Evolutionary conservation across 169 alveolate genomes (phyloP).

Genomic region (Plasmodium vinckei): DNA sequence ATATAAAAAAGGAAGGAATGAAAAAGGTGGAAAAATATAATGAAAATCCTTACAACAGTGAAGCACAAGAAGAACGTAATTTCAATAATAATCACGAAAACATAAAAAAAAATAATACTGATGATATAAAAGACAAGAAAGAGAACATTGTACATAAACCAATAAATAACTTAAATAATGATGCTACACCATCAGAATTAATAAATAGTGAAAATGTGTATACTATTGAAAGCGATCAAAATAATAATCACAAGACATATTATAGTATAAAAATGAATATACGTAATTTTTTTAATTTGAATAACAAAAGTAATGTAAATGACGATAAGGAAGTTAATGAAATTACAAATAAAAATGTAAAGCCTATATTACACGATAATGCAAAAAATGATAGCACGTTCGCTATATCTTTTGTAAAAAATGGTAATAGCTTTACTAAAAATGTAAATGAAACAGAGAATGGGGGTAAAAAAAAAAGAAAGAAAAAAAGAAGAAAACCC

Average conservation of each 20-base stretch:
- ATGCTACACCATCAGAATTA: neutral
- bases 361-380: neutral
- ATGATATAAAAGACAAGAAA: neutral
- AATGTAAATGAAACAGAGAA: constrained; percentile 1
- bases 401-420: neutral
- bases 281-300: neutral
- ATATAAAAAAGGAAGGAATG: constrained; percentile 16
- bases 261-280: neutral
- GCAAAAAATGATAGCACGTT: neutral
- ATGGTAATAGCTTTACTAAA: neutral
- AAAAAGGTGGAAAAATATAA: constrained; percentile 22
- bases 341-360: neutral
- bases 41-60: constrained; percentile 4
- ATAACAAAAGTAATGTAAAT: constrained; percentile 1
- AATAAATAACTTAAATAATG: constrained; percentile 3
- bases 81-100: neutral
- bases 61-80: neutral
- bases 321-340: constrained; percentile 4
- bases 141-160: neutral
- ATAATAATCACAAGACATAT: neutral
- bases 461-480: constrained; percentile 6
- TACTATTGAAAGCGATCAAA: neutral
- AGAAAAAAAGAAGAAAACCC: constrained; percentile 3
- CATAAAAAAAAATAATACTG: constrained; percentile 1
- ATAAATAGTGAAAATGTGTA: constrained; percentile 11